These are phyloP conservation scores for Fusarium foetens DNA, from an alignment of 2,329 filamentous ascomycete species.

Conservation along the genomic window DNA sequence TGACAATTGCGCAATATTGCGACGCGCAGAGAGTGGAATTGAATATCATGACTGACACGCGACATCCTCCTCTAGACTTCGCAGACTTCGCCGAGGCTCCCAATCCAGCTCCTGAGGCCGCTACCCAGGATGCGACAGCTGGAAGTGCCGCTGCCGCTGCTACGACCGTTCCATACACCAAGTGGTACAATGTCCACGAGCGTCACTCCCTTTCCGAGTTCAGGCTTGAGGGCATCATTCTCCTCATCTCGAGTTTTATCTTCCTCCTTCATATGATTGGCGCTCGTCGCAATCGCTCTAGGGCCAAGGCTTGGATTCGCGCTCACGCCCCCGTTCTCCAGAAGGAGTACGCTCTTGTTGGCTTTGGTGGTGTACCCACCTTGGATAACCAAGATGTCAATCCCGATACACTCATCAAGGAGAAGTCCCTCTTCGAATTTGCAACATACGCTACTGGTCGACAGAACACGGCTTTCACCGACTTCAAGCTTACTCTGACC, in stretches of 20 bases:
- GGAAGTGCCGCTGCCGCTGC: slow-evolving; percentile 58
- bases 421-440: slow-evolving; percentile 90
- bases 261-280: slow-evolving; percentile 85
- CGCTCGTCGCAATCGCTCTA: slow-evolving; percentile 79
- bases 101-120: slow-evolving; percentile 67
- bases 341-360: slow-evolving; percentile 87
- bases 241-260: slow-evolving; percentile 78
- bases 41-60: slow-evolving; percentile 42
- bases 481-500: slow-evolving; percentile 81
- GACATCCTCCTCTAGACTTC: slow-evolving; percentile 71
- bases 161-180: slow-evolving; percentile 75
- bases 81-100: slow-evolving; percentile 89
- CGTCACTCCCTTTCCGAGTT: slow-evolving; percentile 87
- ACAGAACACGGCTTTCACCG: slow-evolving; percentile 91
- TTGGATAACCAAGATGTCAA: slow-evolving; percentile 55
- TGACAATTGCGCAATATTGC: slow-evolving; percentile 30
- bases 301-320: slow-evolving; percentile 82
- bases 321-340: slow-evolving; percentile 77
- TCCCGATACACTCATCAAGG: slow-evolving; percentile 70
- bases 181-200: slow-evolving; percentile 98
- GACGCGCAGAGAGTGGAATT: slow-evolving; percentile 16
- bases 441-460: slow-evolving; percentile 88
- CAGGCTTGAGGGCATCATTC: slow-evolving; percentile 83
- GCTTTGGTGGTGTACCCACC: slow-evolving; percentile 72
- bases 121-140: slow-evolving; percentile 59